Evolutionary conservation across 768 basidiomycete species (phyloP).

Genomic region (Stropharia rugosoannulata): DNA sequence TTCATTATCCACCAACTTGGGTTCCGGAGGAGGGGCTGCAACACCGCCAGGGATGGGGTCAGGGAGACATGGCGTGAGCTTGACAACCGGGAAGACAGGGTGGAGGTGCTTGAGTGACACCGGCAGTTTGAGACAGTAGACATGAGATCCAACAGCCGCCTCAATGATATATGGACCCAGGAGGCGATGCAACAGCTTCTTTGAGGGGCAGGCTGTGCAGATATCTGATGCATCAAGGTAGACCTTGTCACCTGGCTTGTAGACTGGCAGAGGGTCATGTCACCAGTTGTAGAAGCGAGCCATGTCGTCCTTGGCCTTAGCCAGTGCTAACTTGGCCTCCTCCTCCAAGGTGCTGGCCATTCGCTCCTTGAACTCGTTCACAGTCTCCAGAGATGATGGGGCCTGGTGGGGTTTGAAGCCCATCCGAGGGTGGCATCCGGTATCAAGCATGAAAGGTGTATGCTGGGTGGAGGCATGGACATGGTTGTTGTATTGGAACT

Average conservation of each 20-base stretch:
- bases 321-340: slow-evolving; percentile 12
- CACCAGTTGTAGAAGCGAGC: slow-evolving; percentile 5
- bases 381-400: slow-evolving; percentile 8
- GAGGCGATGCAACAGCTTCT: slow-evolving; percentile 1
- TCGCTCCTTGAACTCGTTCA: slow-evolving; percentile 17
- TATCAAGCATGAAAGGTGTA: slow-evolving; percentile 27
- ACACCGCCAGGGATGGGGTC: not conserved
- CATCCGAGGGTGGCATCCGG: slow-evolving; percentile 25
- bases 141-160: not conserved
- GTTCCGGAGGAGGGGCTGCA: slow-evolving; percentile 6
- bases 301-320: slow-evolving; percentile 15
- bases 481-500: not conserved
- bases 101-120: slow-evolving; percentile 10
- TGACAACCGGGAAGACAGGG: slow-evolving; percentile 12
- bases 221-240: slow-evolving; percentile 8
- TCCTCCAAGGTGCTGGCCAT: not conserved
- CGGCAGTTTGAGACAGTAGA: slow-evolving; percentile 15
- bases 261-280: no score
- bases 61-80: not conserved
- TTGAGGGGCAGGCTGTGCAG: slow-evolving; percentile 6
- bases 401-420: slow-evolving; percentile 8
- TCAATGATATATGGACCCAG: slow-evolving; percentile 13
- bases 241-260: slow-evolving; percentile 11
- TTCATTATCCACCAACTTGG: not conserved
- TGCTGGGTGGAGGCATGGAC: slow-evolving; percentile 16